Conservation (phyloP, 169 alveolate species). For the Plasmodium ovale region DNA sequence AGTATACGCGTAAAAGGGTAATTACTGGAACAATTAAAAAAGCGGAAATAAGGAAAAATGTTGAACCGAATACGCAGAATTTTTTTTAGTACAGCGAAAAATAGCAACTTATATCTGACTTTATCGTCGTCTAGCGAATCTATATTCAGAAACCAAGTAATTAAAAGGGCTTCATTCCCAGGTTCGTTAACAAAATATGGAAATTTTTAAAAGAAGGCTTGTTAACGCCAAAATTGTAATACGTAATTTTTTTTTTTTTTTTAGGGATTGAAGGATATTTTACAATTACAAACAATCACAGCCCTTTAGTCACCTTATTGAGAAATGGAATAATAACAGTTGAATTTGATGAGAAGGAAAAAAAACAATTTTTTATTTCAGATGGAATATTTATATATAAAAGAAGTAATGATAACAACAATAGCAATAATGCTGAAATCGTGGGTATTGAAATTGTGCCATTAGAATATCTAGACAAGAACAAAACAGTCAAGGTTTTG, state of each 20-base stretch:
- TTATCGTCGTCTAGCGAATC: conserved; percentile 75
- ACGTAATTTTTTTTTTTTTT: not conserved
- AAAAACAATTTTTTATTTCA: conserved; percentile 71
- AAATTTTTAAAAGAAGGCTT: not conserved
- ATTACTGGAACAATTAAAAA: not conserved
- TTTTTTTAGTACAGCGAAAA: conserved; percentile 68
- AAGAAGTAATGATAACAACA: conserved; percentile 70
- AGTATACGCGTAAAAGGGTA: not conserved
- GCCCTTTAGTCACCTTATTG: conserved; percentile 67
- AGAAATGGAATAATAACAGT: conserved; percentile 75
- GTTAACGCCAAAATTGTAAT: conserved; percentile 5
- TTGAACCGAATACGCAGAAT: conserved; percentile 48
- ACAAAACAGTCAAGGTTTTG: conserved; percentile 67
- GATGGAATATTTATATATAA: conserved; percentile 75
- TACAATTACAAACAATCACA: conserved; percentile 70
- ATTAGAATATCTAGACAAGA: conserved; percentile 68
- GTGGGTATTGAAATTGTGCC: conserved; percentile 76
- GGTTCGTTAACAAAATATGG: conserved; percentile 25
- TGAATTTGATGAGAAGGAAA: conserved; percentile 74
- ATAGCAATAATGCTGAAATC: conserved; percentile 68
- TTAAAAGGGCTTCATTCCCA: conserved; percentile 74
- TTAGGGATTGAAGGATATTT: conserved; percentile 75
- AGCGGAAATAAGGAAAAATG: conserved; percentile 40
- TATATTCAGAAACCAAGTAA: conserved; percentile 65
- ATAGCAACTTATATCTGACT: conserved; percentile 63